Evolutionary conservation across 108 stramenopile genomes (phyloP).

Genomic region (Cyclotella sp.): DNA sequence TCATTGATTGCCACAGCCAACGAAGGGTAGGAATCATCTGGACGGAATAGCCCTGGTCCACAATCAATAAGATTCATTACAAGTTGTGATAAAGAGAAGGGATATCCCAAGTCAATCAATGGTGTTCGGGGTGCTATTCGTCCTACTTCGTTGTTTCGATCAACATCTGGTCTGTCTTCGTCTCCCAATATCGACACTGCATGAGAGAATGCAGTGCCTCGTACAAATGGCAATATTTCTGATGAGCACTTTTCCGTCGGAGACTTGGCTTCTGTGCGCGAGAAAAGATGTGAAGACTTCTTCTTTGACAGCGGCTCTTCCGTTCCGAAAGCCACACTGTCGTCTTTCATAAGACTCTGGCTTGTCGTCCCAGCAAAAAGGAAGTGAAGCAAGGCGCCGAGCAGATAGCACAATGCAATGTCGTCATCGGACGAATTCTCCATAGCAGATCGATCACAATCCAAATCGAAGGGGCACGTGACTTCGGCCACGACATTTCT

Average conservation of each 20-base stretch:
- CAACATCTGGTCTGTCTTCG: background rate
- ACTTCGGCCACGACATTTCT: background rate
- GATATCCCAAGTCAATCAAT: conserved; percentile 12
- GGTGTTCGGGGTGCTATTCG: too few species aligned
- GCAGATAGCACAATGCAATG: background rate
- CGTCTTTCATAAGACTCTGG: background rate
- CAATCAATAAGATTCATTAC: conserved; percentile 28
- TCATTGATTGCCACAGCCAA: conserved; percentile 19
- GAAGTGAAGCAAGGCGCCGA: too few species aligned
- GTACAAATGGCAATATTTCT: too few species aligned
- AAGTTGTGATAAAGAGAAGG: conserved; percentile 9
- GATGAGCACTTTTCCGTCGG: too few species aligned
- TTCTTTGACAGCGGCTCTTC: background rate
- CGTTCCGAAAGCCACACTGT: background rate
- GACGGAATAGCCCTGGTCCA: background rate
- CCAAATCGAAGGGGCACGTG: background rate
- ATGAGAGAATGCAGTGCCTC: too few species aligned
- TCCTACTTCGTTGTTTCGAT: background rate
- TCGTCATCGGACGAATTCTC: background rate
- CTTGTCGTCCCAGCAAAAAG: background rate
- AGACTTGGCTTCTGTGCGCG: too few species aligned
- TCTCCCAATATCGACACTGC: background rate
- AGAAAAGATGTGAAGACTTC: too few species aligned
- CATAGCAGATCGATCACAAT: background rate
- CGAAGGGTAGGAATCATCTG: conserved; percentile 19